Evolutionary conservation across 306 rosid species (phyloP), one percentile per base, ranked within the genome.

Genomic region (Prinsepia uniflora): DNA sequence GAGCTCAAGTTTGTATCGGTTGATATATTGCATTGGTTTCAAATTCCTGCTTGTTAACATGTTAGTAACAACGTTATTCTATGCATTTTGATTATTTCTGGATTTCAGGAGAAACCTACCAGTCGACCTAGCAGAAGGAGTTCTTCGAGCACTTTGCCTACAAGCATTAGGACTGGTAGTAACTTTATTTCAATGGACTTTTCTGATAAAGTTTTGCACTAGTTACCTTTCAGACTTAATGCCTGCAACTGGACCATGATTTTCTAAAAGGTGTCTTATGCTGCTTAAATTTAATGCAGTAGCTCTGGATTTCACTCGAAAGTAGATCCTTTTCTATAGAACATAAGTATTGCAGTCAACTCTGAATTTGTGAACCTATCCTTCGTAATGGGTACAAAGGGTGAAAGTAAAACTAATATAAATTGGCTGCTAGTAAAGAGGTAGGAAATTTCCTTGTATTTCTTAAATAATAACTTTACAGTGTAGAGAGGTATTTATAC

Each of bases 161-260:
- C 99, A 89, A 79, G 96, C 99, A 68, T 78, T 94, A 71, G 97
- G 99, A 80, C 89, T 84, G 96, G 99, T 94, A 87, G 24, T 57
- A 59, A 65, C 72, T 61, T 80, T 68, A 65, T 74, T 70, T 50
- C 18, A 62, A 53, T 46, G 72, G 54, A 57, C 65, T 34, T 59
- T 19, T 47, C 47, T 66, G 45, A 67, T 20, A 15, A 58, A 39
- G 11, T 62, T 5, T 18, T 61, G 19, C 14, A 43, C 19, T 20
- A 30, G 36, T 55, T 65, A 45, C 46, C 17, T 45, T 72, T 56
- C 68, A 63, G 63, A 57, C 20, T 45, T 62, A 47, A 65, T 72
- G 72, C 58, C 48, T 66, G 50, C 5, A 70, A 72, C 62, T 53
- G 45, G 70, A 58, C 55, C 45, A 55, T 30, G 36, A 24, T 15